These are phyloP conservation scores for Aspergillus persii DNA, from an alignment of 2,329 filamentous ascomycete species.

Conservation along the genomic window DNA sequence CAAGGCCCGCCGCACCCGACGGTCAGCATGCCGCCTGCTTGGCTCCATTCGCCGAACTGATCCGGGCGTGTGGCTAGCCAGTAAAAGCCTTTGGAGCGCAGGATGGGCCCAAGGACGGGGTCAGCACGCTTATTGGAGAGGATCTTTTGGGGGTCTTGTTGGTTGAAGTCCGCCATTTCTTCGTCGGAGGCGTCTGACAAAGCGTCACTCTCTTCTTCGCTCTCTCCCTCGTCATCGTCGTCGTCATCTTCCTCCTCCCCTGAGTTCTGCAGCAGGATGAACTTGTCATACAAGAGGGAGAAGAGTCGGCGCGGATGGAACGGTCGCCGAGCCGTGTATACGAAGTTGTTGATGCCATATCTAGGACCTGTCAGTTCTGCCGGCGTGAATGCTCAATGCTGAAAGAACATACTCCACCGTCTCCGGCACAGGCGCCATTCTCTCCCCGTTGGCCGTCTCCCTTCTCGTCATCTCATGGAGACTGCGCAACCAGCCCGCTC, in stretches of 20 bases:
- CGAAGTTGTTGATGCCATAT: slow-evolving; percentile 69
- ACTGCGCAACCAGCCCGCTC: slow-evolving; percentile 69
- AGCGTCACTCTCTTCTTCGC: slow-evolving; percentile 23
- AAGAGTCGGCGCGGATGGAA: slow-evolving; percentile 44
- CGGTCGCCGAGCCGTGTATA: slow-evolving; percentile 61
- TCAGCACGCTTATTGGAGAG: slow-evolving; percentile 40
- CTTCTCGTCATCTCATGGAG: slow-evolving; percentile 66
- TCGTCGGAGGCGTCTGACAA: slow-evolving; percentile 28
- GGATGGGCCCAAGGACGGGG: slow-evolving; percentile 37
- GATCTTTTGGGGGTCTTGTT: slow-evolving; percentile 33
- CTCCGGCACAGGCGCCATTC: slow-evolving; percentile 65
- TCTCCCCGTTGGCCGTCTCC: slow-evolving; percentile 54
- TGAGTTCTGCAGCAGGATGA: slow-evolving; percentile 42
- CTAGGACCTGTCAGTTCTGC: slow-evolving; percentile 22
- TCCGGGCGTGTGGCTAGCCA: slow-evolving; percentile 44
- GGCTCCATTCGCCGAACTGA: slow-evolving; percentile 46
- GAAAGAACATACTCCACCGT: slow-evolving; percentile 57
- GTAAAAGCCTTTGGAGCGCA: slow-evolving; percentile 47
- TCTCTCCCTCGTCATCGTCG: slow-evolving; percentile 26
- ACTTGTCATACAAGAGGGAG: slow-evolving; percentile 44
- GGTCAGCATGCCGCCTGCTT: slow-evolving; percentile 46
- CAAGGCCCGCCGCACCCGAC: slow-evolving; percentile 45
- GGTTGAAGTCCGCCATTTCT: slow-evolving; percentile 28
- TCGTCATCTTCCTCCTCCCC: slow-evolving; percentile 27
- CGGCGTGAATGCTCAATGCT: not conserved